phyloP scores from a whole-genome alignment of 2,329 filamentous ascomycete genomes.

The Sphaceloma murrayae region DNA sequence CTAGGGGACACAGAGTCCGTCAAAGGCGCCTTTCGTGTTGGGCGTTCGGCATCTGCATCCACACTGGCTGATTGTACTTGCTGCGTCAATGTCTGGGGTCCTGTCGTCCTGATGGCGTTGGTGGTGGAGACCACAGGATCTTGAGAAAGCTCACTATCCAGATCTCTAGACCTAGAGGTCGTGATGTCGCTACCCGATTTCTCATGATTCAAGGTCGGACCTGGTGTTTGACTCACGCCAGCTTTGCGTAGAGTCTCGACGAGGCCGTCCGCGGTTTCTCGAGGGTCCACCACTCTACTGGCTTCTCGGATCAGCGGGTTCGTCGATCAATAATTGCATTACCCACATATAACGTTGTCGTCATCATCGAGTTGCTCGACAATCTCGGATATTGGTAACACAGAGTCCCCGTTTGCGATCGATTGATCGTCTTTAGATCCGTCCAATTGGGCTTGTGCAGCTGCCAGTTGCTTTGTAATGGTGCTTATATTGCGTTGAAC shows the following conservation, averaged over 20 bases:
- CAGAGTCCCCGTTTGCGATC: too few relatives aligned
- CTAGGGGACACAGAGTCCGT: slow-evolving; percentile 47
- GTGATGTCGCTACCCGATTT: too few relatives aligned
- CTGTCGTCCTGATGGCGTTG: too few relatives aligned
- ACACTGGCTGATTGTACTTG: too few relatives aligned
- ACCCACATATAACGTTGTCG: slow-evolving; percentile 60
- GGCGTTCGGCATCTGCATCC: neutral
- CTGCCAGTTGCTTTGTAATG: slow-evolving; percentile 62
- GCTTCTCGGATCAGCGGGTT: slow-evolving; percentile 19
- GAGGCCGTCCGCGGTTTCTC: slow-evolving; percentile 57
- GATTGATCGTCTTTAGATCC: too few relatives aligned
- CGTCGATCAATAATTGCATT: neutral
- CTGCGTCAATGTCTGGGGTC: too few relatives aligned
- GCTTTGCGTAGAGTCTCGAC: slow-evolving; percentile 65
- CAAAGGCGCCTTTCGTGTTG: slow-evolving; percentile 22
- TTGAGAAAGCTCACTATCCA: too few relatives aligned
- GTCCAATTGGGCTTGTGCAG: slow-evolving; percentile 41
- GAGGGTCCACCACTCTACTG: slow-evolving; percentile 44
- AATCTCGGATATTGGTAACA: slow-evolving; percentile 78
- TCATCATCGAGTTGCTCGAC: slow-evolving; percentile 86
- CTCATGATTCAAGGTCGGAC: too few relatives aligned
- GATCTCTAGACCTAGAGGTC: too few relatives aligned
- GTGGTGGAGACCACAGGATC: too few relatives aligned
- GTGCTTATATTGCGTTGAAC: slow-evolving; percentile 70
- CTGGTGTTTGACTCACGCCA: too few relatives aligned